A percentile compares a stretch with the other conserved stretches of the same genome.
These are phyloP conservation scores for Starmerella potacharoeniae DNA, from an alignment of 805 yeast species.

Conservation along the genomic window DNA sequence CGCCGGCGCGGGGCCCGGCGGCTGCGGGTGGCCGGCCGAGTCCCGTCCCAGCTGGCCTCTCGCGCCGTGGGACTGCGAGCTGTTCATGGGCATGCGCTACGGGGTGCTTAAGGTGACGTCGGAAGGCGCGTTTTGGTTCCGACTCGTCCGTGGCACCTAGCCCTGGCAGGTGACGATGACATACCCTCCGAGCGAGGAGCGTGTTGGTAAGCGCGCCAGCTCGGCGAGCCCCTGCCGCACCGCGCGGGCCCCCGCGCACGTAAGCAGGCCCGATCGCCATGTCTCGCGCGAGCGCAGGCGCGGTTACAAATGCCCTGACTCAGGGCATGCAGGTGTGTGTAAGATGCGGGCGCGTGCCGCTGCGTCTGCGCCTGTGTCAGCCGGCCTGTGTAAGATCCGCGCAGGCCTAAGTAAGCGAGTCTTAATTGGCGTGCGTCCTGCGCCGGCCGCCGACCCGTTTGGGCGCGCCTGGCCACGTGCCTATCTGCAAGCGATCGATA, in stretches of 20 bases:
- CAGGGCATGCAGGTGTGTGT: not conserved
- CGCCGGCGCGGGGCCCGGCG: not conserved
- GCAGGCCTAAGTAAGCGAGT: no score
- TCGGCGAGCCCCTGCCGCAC: not conserved
- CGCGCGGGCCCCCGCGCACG: no score
- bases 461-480: no score
- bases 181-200: not conserved
- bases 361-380: not conserved
- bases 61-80: not conserved
- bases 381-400: not conserved
- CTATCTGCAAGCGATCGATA: no score
- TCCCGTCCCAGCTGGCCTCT: not conserved
- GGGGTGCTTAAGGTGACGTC: not conserved
- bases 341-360: not conserved
- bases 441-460: no score
- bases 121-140: not conserved
- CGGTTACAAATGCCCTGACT: no score
- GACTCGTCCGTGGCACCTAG: slow-evolving; percentile 1
- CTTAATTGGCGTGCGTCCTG: no score
- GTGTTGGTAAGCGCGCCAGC: not conserved
- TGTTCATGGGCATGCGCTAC: not conserved
- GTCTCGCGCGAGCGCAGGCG: no score
- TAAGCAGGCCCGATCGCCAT: no score
- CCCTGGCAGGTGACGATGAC: slow-evolving; percentile 1
- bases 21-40: not conserved